Conservation (phyloP, 2,329 filamentous ascomycete genomes). For the Pseudomassariella vexata region DNA sequence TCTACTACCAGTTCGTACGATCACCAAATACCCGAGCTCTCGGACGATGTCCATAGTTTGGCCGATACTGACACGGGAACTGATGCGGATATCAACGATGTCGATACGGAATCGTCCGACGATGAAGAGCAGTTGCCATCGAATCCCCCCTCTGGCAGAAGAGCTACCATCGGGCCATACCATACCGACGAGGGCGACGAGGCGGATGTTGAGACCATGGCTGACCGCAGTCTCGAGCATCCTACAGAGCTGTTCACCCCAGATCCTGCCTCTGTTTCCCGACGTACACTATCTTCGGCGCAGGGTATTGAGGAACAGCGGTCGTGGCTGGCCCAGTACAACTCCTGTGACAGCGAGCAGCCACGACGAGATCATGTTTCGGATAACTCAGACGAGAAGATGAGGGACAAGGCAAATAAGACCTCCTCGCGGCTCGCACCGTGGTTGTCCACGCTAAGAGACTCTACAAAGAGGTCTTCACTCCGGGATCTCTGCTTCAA, state of each 20-base stretch:
- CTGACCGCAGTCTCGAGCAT: conserved; percentile 24
- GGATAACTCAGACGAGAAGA: too few species aligned
- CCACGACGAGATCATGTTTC: too few species aligned
- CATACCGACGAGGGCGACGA: conserved; percentile 11
- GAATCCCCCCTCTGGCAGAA: too few species aligned
- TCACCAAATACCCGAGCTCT: conserved; percentile 32
- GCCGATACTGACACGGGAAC: conserved; percentile 33
- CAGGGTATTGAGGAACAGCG: not conserved
- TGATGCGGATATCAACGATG: conserved; percentile 40
- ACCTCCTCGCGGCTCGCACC: not conserved
- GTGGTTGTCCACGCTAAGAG: not conserved
- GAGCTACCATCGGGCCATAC: conserved; percentile 8
- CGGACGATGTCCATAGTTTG: conserved; percentile 44
- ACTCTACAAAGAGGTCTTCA: too few species aligned
- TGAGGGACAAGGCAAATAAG: not conserved
- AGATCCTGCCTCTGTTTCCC: conserved; percentile 12
- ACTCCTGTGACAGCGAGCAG: too few species aligned
- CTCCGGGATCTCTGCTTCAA: too few species aligned
- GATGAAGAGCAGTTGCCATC: conserved; percentile 24
- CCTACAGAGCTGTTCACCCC: conserved; percentile 24
- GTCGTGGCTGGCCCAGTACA: not conserved
- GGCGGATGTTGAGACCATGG: conserved; percentile 17
- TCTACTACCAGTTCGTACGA: conserved; percentile 43
- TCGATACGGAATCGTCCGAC: conserved; percentile 35
- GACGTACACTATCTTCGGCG: conserved; percentile 3